Base-by-base conservation (phyloP, 2,329 filamentous ascomycete species). In the Penicillium sp. region DNA sequence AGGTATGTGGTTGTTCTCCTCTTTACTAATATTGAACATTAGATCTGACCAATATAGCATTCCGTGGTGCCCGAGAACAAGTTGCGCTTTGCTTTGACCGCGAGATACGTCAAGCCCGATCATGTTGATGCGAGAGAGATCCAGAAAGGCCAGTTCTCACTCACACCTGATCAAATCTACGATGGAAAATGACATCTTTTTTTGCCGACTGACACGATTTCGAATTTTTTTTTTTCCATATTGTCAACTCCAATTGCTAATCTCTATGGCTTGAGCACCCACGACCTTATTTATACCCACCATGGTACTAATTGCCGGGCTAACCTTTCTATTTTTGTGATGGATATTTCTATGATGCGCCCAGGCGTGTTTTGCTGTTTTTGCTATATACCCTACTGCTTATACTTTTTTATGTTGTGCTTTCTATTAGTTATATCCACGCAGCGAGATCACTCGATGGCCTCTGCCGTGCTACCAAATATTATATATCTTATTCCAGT, bases 61-160 rank as follows among this genome's bases (percentile, higher is more conserved):
- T 58, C 65, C 0, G 73, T 76, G 25, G 42, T 57, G 1, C 70
- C 72, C 0, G 66, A 72, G 9, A 63, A 68, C 19, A 67, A 65
- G 17, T 56, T 76, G 33, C 71, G 74, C 3, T 76, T 73, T 59
- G 74, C 73, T 10, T 47, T 76, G 39, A 76, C 74, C 0, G 67
- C 73, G 2, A 68, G 74, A n/a, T 64, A 73, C 39, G 66, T 76
- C 48, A 68, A 70, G 25, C 62, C 66, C 0, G 69, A 68, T 1
- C 47, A 63, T 8, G 51, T 73, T 8, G 49, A 63, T 7, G 17
- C 47, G 10, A 15, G 33, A 4, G 70, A 74, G 8, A 51, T 56
- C n/a, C 25, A 61, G 10, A 74, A 73, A 47, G 72, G 72, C 8
- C 15, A 64, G 0, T 73, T 73, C 44, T 58, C 47, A 0, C 59